These are phyloP conservation scores for Staphylotrichum longicolle DNA, from an alignment of 495 filamentous ascomycete genomes.

Conservation along the genomic window DNA sequence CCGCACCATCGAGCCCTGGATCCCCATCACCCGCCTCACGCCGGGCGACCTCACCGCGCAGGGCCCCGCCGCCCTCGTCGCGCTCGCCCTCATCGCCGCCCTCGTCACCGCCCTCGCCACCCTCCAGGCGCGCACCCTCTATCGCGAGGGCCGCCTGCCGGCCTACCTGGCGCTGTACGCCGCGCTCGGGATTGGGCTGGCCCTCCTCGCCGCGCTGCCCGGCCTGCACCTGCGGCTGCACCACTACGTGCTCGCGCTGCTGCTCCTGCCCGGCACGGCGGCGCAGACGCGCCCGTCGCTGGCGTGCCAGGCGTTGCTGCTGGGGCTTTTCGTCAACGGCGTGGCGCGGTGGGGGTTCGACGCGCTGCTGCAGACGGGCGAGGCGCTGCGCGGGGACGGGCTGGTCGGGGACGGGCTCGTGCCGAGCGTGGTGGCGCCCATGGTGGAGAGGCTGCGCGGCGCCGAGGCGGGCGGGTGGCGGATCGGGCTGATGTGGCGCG, in stretches of 20 bases:
- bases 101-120: slow-evolving; percentile 57
- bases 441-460: slow-evolving; percentile 34
- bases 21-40: slow-evolving; percentile 78
- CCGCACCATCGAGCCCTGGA: slow-evolving; percentile 72
- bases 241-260: slow-evolving; percentile 85
- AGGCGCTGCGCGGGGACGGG: slow-evolving; percentile 64
- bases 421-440: slow-evolving; percentile 58
- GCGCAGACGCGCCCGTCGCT: slow-evolving; percentile 76
- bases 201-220: slow-evolving; percentile 69
- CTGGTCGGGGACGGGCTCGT: slow-evolving; percentile 65
- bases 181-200: slow-evolving; percentile 53
- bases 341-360: slow-evolving; percentile 93
- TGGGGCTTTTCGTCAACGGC: slow-evolving; percentile 91
- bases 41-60: slow-evolving; percentile 72
- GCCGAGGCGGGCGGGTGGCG: slow-evolving; percentile 22
- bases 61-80: slow-evolving; percentile 65
- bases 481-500: slow-evolving; percentile 56
- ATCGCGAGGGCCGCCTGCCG: slow-evolving; percentile 66
- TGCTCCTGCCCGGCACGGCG: slow-evolving; percentile 78
- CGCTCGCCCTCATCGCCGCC: slow-evolving; percentile 65
- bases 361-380: slow-evolving; percentile 79
- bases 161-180: slow-evolving; percentile 71
- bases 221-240: slow-evolving; percentile 88
- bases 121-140: slow-evolving; percentile 73
- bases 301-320: slow-evolving; percentile 77